A percentile compares a stretch with the other conserved stretches of the same genome.
phyloP scores from a whole-genome alignment of 805 yeast species.

The Yamadazyma phyllophila region DNA sequence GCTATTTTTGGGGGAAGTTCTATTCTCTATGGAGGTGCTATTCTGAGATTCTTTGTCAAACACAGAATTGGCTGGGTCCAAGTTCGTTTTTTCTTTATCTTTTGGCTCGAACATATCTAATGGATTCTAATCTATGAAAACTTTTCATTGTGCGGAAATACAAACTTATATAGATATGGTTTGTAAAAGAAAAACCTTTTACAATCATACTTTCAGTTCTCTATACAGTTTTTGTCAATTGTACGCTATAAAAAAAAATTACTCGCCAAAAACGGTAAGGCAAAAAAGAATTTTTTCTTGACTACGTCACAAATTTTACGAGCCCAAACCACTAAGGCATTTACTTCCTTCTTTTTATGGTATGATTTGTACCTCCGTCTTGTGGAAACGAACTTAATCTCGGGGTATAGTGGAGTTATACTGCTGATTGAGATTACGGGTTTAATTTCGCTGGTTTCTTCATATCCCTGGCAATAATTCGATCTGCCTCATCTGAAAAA shows the following conservation, averaged over 20 bases:
- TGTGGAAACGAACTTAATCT: background rate
- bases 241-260: background rate
- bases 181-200: background rate
- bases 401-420: background rate
- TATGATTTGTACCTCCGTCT: background rate
- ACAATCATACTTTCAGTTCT: background rate
- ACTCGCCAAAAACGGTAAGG: background rate
- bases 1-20: background rate
- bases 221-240: background rate
- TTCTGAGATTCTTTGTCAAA: conserved; percentile 2
- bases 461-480: no score
- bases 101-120: background rate
- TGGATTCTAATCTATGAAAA: background rate
- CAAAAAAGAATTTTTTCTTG: conserved; percentile 1
- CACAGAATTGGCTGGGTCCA: background rate
- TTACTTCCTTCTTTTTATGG: background rate
- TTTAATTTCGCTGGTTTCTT: no score
- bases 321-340: background rate
- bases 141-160: background rate
- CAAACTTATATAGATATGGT: background rate
- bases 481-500: background rate
- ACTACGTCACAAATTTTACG: background rate
- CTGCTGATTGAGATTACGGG: no score
- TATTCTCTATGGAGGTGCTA: background rate
- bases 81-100: background rate